Base-by-base conservation (phyloP, 2,329 filamentous ascomycete species). In the Thielaviopsis musarum region DNA sequence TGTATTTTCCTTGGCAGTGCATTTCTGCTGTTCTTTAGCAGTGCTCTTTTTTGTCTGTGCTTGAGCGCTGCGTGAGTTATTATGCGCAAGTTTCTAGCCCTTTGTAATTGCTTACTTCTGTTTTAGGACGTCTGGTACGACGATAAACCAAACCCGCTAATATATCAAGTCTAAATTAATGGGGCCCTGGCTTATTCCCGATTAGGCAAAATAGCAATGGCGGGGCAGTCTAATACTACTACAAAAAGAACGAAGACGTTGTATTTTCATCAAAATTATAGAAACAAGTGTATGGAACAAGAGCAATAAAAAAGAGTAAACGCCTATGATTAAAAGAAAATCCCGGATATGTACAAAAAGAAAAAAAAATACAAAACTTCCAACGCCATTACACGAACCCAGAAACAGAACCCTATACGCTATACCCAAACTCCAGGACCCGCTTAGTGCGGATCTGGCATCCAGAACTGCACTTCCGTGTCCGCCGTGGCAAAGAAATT, bases 401-500 rank as follows among this genome's bases (percentile, higher is more conserved):
- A 26, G 51, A 52, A 52, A 52, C 51, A 26, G 51, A 52, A 26
- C 12, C 15, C 51, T 28, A 52, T 15, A 5, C 15, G 21, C 51
- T 52, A 1, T 26, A 5, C 5, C 3, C 24, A 38, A 49, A 58
- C n/a, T 21, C 56, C 45, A 52, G 53, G 41, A 48, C 17, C 56
- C 56, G 28, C 24, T 53, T 56, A 61, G 21, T 62, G 60, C 22
- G 82, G 79, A 68, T 89, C 85, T 1, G 87, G 87, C 41, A 88
- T 70, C 86, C 87, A 91, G 65, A 91, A 88, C 21, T 88, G 72
- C 62, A 89, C 74, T 58, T 96, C 90, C 67, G 85, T 85, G 66
- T 97, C 91, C 3, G 89, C 93, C 52, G 85, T 93, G 9, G 89
- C 91, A 65, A 97, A 79, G 74, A 96, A 84, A 70, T 97, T 96